phyloP scores from a whole-genome alignment of 1,284 basidiomycete genomes.

The Cutaneotrichosporon cavernicola region DNA sequence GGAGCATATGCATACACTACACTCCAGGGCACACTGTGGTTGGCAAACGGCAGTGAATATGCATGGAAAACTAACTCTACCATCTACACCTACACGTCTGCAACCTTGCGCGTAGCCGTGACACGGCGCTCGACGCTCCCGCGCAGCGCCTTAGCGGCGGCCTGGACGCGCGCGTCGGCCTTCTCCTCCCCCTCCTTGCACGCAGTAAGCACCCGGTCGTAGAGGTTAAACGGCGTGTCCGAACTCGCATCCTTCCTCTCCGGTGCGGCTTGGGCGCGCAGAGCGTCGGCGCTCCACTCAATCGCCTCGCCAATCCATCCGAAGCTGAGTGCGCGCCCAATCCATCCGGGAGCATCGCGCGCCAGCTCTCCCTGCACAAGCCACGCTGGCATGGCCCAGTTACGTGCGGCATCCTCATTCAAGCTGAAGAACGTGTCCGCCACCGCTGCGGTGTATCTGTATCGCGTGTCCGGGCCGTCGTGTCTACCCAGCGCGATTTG shows the following conservation, averaged over 20 bases:
- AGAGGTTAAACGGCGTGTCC: conserved; percentile 79
- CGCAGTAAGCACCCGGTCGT: conserved; percentile 78
- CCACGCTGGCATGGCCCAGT: conserved; percentile 69
- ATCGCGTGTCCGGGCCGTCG: conserved; percentile 70
- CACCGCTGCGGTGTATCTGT: conserved; percentile 69
- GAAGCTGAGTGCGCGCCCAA: conserved; percentile 59
- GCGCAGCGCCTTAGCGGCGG: conserved; percentile 32
- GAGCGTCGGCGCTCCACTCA: conserved; percentile 66
- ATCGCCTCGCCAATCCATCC: conserved; percentile 78
- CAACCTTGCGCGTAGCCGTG: neutral
- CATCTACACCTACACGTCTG: neutral
- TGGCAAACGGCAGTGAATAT: neutral
- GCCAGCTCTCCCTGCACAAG: conserved; percentile 60
- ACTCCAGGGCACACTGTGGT: neutral
- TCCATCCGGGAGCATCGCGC: conserved; percentile 41
- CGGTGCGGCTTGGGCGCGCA: conserved; percentile 65
- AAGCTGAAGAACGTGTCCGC: conserved; percentile 72
- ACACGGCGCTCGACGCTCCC: conserved; percentile 28
- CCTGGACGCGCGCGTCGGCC: conserved; percentile 43
- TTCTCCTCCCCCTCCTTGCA: conserved; percentile 59
- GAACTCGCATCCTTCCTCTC: conserved; percentile 62
- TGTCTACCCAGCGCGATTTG: conserved; percentile 73
- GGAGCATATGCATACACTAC: conserved; percentile 1
- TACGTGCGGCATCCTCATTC: conserved; percentile 56
- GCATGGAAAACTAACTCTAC: neutral